Evolutionary conservation across 345 rosid genomes (phyloP).

Genomic region (Eutrema yunnanense): DNA sequence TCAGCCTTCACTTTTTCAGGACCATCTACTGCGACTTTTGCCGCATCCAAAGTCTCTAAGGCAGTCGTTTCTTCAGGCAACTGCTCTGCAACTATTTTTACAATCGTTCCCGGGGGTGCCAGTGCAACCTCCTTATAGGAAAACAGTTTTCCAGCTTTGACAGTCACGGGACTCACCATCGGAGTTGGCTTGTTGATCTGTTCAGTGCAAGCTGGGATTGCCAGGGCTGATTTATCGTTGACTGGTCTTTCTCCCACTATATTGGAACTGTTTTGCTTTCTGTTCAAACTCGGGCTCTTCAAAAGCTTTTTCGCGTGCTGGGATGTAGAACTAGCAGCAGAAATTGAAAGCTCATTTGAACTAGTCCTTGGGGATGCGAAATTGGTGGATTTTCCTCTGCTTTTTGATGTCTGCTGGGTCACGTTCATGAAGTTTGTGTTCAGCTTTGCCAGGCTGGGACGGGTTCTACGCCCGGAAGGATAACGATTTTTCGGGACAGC

Average conservation of each 20-base stretch:
- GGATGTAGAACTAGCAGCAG: constrained; percentile 36
- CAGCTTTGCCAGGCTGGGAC: constrained; percentile 80
- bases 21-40: constrained; percentile 18
- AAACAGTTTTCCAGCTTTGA: constrained; percentile 80
- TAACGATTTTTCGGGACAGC: constrained; percentile 88
- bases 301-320: constrained; percentile 50
- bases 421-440: constrained; percentile 76
- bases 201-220: constrained; percentile 45
- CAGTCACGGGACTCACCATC: constrained; percentile 45
- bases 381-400: constrained; percentile 55
- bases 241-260: constrained; percentile 41
- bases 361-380: constrained; percentile 54
- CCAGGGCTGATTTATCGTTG: constrained; percentile 47
- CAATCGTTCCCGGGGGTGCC: constrained; percentile 96
- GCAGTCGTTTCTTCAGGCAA: constrained; percentile 44
- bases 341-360: constrained; percentile 43
- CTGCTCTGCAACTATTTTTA: constrained; percentile 75
- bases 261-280: constrained; percentile 41
- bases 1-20: constrained; percentile 31
- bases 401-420: constrained; percentile 62
- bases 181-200: constrained; percentile 50
- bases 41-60: constrained; percentile 22
- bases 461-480: constrained; percentile 63
- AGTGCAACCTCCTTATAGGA: constrained; percentile 98
- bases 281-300: constrained; percentile 77